Evolutionary conservation across 768 basidiomycete species (phyloP).

Genomic region (Pulveroboletus frians): DNA sequence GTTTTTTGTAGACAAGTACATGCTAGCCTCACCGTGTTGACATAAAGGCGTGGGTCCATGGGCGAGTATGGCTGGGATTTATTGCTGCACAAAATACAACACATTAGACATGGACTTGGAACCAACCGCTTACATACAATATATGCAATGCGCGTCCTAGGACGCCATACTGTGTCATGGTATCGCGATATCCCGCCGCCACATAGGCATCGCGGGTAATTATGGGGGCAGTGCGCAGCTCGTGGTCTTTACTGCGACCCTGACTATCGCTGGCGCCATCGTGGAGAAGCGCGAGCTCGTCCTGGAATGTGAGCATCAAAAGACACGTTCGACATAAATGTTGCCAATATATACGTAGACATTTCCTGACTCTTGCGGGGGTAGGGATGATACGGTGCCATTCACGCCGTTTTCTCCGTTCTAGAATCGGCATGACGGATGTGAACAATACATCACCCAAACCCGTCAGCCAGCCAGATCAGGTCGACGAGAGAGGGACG

Average conservation of each 20-base stretch:
- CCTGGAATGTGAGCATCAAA: conserved; percentile 11
- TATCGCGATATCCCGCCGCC: conserved; percentile 28
- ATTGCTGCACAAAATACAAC: conserved; percentile 25
- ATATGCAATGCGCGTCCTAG: conserved; percentile 45
- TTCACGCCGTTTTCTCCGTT: conserved; percentile 1
- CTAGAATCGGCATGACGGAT: conserved; percentile 6
- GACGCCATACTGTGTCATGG: conserved; percentile 57
- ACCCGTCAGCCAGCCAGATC: not conserved
- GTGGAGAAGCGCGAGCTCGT: conserved; percentile 31
- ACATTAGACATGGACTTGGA: not conserved
- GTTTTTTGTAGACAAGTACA: not conserved
- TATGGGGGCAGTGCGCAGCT: conserved; percentile 43
- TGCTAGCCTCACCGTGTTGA: conserved; percentile 52
- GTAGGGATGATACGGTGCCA: not conserved
- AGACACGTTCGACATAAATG: not conserved
- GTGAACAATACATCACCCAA: not conserved
- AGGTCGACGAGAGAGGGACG: not conserved
- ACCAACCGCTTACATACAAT: conserved; percentile 34
- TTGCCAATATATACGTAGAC: conserved; percentile 22
- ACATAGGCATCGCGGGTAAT: conserved; percentile 48
- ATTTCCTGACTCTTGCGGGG: conserved; percentile 4
- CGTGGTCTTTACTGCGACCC: conserved; percentile 29
- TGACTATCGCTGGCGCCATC: conserved; percentile 15
- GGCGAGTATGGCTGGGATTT: conserved; percentile 28
- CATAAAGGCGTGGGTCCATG: conserved; percentile 51